phyloP scores from a whole-genome alignment of 2,329 filamentous ascomycete genomes.

The Cercospora sp. region DNA sequence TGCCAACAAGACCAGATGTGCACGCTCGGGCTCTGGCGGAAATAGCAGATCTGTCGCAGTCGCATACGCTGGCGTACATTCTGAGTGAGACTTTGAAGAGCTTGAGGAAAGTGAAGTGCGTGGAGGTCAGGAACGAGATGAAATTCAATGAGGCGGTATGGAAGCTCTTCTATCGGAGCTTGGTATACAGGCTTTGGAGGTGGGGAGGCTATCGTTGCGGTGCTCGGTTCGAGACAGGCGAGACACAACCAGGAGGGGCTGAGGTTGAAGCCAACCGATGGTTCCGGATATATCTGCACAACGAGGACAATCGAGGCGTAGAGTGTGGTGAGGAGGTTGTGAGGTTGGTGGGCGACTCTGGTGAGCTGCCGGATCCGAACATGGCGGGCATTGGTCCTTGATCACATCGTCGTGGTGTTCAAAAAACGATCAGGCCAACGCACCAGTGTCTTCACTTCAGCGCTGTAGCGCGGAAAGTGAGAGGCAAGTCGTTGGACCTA shows the following conservation, averaged over 20 bases:
- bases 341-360: conserved; percentile 29
- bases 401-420: not conserved
- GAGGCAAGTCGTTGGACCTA: not conserved
- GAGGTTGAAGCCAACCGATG: conserved; percentile 20
- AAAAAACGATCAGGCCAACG: not conserved
- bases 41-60: conserved; percentile 39
- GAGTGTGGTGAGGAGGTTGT: conserved; percentile 35
- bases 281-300: conserved; percentile 21
- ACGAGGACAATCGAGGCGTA: conserved; percentile 20
- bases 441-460: not conserved
- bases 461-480: not conserved
- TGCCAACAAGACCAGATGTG: conserved; percentile 37
- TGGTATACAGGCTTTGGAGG: conserved; percentile 39
- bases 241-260: conserved; percentile 16
- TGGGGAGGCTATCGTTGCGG: conserved; percentile 39
- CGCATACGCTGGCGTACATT: conserved; percentile 41
- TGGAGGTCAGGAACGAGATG: conserved; percentile 37
- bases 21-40: conserved; percentile 34
- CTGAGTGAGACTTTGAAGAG: conserved; percentile 40
- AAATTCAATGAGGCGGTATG: conserved; percentile 40
- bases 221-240: conserved; percentile 33
- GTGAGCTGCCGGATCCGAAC: conserved; percentile 25
- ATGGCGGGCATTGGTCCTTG: conserved; percentile 26
- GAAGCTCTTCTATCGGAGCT: conserved; percentile 37
- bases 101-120: conserved; percentile 32